phyloP scores from a whole-genome alignment of 768 basidiomycete genomes.

The Rhodocollybia butyracea region DNA sequence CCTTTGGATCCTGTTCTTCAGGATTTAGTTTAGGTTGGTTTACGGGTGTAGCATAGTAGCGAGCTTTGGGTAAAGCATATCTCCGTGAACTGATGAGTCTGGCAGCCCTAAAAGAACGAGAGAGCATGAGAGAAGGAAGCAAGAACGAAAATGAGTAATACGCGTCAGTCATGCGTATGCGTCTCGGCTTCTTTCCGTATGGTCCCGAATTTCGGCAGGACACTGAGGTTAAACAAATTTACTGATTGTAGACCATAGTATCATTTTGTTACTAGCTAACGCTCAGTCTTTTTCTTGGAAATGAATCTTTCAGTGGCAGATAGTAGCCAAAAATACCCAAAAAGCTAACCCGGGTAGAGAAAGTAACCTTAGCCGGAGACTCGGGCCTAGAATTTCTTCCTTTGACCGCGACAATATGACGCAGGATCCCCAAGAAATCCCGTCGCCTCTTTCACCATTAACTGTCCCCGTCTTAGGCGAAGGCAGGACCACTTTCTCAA shows the following conservation, averaged over 20 bases:
- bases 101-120: slow-evolving; percentile 56
- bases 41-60: slow-evolving; percentile 49
- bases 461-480: slow-evolving; percentile 5
- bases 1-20: slow-evolving; percentile 20
- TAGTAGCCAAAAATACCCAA: too few species aligned
- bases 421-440: background rate
- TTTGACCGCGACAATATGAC: background rate
- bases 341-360: too few species aligned
- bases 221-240: too few species aligned
- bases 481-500: background rate
- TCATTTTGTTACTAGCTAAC: too few species aligned
- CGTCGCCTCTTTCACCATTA: background rate
- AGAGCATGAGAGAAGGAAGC: slow-evolving; percentile 47
- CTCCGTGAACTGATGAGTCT: slow-evolving; percentile 41
- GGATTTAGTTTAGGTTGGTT: slow-evolving; percentile 26
- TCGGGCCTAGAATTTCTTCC: too few species aligned
- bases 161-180: background rate
- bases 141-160: slow-evolving; percentile 14
- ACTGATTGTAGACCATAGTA: too few species aligned
- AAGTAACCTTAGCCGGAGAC: too few species aligned
- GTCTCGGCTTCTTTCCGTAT: too few species aligned
- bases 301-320: too few species aligned
- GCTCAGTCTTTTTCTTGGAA: too few species aligned
- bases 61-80: slow-evolving; percentile 28
- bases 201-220: too few species aligned